phyloP scores from a whole-genome alignment of 106 monocot genomes.

The Acorus gramineus region DNA sequence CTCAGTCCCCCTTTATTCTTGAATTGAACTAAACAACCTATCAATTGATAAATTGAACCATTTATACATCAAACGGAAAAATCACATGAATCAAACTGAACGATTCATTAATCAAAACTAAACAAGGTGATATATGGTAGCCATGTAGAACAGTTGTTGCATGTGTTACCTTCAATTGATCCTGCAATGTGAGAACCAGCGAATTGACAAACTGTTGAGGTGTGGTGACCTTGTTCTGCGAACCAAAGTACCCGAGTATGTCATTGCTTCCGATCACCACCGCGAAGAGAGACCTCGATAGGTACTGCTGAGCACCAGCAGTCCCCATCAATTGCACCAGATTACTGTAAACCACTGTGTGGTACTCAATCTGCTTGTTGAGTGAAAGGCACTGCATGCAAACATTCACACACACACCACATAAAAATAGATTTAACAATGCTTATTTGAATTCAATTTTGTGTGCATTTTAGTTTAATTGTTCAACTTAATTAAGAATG shows the following conservation, averaged over 20 bases:
- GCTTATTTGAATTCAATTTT: too few species aligned
- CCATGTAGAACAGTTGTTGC: neutral
- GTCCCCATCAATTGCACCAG: conserved; percentile 29
- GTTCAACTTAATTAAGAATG: neutral
- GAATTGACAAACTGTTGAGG: conserved; percentile 34
- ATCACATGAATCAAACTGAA: too few species aligned
- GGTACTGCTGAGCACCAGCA: conserved; percentile 15
- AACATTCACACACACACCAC: neutral
- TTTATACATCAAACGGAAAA: too few species aligned
- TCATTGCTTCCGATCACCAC: conserved; percentile 35
- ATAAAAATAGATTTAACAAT: too few species aligned
- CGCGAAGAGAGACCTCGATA: conserved; percentile 17
- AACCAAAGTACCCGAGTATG: conserved; percentile 6
- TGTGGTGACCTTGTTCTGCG: neutral
- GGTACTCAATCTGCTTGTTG: conserved; percentile 49
- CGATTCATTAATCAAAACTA: too few species aligned
- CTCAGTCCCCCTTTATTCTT: too few species aligned
- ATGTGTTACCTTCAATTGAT: conserved; percentile 46
- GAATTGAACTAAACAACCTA: too few species aligned
- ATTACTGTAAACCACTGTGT: conserved; percentile 18
- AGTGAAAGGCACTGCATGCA: conserved; percentile 34
- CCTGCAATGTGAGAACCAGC: conserved; percentile 27
- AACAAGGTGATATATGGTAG: too few species aligned
- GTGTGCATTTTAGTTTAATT: too few species aligned
- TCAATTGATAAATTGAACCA: too few species aligned